phyloP scores from a whole-genome alignment of 2,329 filamentous ascomycete genomes.

The Exophiala xenobiotica region DNA sequence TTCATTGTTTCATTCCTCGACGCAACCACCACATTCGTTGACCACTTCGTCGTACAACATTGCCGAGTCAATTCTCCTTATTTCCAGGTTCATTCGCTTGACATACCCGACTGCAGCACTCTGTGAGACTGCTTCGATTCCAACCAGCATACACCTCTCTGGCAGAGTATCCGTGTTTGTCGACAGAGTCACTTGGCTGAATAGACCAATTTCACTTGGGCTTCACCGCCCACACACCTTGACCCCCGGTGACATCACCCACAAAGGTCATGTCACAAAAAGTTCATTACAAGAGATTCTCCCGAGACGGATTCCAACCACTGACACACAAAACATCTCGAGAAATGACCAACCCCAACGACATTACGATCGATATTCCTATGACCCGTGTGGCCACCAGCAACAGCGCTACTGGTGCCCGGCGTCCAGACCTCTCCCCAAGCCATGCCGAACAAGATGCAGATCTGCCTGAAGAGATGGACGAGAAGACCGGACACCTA shows the following conservation, averaged over 20 bases:
- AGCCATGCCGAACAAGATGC: conserved; percentile 34
- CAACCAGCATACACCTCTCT: conserved; percentile 6
- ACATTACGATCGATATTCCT: conserved; percentile 62
- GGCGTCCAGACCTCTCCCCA: conserved; percentile 40
- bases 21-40: conserved; percentile 11
- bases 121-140: conserved; percentile 4
- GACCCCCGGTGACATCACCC: conserved; percentile 16
- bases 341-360: conserved; percentile 50
- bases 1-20: neutral
- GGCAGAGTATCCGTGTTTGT: conserved; percentile 3
- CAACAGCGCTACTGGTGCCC: conserved; percentile 44
- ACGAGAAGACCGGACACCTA: conserved; percentile 24
- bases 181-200: neutral
- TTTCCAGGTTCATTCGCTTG: conserved; percentile 7
- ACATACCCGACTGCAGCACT: neutral
- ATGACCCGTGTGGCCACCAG: conserved; percentile 56
- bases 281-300: conserved; percentile 40
- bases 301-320: conserved; percentile 46
- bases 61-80: neutral
- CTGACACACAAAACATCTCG: conserved; percentile 37
- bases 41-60: conserved; percentile 1
- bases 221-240: conserved; percentile 17
- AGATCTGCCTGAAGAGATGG: conserved; percentile 31
- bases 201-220: neutral
- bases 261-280: conserved; percentile 18